Base-by-base conservation (phyloP, 2,329 filamentous ascomycete genomes). In the Chrysoporthe puriensis region DNA sequence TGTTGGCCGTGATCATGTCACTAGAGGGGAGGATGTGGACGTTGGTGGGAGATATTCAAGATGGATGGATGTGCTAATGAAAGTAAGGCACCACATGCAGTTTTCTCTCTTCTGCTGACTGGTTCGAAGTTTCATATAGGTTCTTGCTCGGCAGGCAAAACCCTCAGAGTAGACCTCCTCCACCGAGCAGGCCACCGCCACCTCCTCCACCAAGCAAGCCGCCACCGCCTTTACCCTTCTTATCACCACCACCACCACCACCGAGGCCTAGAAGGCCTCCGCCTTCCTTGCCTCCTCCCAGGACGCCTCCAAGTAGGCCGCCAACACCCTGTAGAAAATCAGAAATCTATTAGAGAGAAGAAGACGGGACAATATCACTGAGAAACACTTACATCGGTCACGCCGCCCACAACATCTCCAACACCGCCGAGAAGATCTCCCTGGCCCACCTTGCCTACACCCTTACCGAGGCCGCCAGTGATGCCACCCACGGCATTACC, bases 361-460 rank as follows among this genome's bases (percentile, higher is more conserved):
- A 56, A 14, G 18, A n/a, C n/a, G 3, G 3, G 26, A 3, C 5
- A 57, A 40, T 6, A 36, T 58, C 56, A 21, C 7, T 34, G 6
- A 34, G 5, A 40, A 32, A 8, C 16, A 60, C 57, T 60, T 21
- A 43, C 57, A 60, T 70, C 68, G 16, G 59, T 62, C 7, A 70
- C 68, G 8, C 68, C 68, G n/a, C 68, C 68, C 21, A 70, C 62
- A 16, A 65, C 63, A 13, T 70, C 68, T n/a, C 68, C 68, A 13
- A 70, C 68, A 4, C 68, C 68, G n/a, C 68, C 68, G 21, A 70
- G 68, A 14, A 50, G 3, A 18, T 61, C n/a, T 34, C 68, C 68
- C 60, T 70, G 61, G 32, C 68, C 68, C 14, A 69, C 26, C 52
- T 69, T 69, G 16, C 68, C 68, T 6, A 69, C 68, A 13, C 68